A percentile compares a stretch with the other conserved stretches of the same genome.
phyloP scores from a whole-genome alignment of 2,329 filamentous ascomycete species.

The Didymella keratinophila region DNA sequence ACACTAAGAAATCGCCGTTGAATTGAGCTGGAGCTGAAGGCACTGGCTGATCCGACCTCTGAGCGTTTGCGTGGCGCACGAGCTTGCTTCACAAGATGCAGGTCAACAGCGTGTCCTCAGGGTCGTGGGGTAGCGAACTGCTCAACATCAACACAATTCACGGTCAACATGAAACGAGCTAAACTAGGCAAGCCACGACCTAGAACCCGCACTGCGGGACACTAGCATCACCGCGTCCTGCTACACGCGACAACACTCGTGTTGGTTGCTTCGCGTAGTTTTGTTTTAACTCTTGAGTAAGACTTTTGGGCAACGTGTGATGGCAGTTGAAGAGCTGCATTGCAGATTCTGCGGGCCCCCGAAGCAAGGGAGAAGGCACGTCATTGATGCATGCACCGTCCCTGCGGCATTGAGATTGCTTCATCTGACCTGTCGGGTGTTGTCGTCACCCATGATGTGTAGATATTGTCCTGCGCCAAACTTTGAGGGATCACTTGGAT shows the following conservation, averaged over 20 bases:
- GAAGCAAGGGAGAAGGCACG: constrained; percentile 9
- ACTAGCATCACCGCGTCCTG: constrained; percentile 5
- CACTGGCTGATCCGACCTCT: not conserved
- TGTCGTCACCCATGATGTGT: constrained; percentile 1
- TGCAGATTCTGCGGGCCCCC: constrained; percentile 2
- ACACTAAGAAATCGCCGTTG: constrained; percentile 4
- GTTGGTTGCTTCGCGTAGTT: not conserved
- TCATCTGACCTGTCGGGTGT: constrained; percentile 2
- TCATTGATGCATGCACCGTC: constrained; percentile 12
- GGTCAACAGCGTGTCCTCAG: constrained; percentile 16
- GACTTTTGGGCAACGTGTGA: not conserved
- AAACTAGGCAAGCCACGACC: not conserved
- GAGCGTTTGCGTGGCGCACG: not conserved
- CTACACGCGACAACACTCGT: constrained; percentile 5
- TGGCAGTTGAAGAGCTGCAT: not conserved
- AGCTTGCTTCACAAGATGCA: constrained; percentile 8
- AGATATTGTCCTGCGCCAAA: not conserved
- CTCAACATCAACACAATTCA: constrained; percentile 11
- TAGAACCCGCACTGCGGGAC: constrained; percentile 1
- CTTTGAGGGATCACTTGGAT: not conserved
- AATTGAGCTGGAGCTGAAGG: constrained; percentile 3
- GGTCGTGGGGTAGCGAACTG: constrained; percentile 15
- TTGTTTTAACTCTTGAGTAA: not conserved
- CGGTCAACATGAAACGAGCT: constrained; percentile 19
- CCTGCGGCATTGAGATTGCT: constrained; percentile 12